Percentiles rank a stretch among this genome's conserved stretches.
phyloP scores from a whole-genome alignment of 2,329 filamentous ascomycete species.

The Trichoderma brevicompactum region DNA sequence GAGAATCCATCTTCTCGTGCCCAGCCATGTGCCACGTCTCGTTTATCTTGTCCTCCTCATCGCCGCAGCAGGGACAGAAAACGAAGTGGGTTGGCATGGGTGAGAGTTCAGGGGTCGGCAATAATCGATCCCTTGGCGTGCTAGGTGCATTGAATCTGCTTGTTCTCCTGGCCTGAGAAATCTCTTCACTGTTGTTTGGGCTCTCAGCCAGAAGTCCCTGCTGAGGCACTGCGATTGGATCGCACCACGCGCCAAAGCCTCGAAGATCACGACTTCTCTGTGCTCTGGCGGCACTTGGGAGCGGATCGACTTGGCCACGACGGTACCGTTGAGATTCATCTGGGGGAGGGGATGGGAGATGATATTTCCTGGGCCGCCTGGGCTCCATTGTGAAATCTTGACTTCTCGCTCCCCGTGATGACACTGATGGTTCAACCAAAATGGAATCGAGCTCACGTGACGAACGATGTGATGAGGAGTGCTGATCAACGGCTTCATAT shows the following conservation, averaged over 20 bases:
- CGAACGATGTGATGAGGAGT: conserved; percentile 14
- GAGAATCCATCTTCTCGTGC: conserved; percentile 28
- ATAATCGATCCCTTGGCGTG: conserved; percentile 24
- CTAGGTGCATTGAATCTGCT: conserved; percentile 10
- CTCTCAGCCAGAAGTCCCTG: neutral
- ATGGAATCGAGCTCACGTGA: conserved; percentile 26
- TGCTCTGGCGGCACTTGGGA: neutral
- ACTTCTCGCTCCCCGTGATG: neutral
- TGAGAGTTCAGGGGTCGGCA: conserved; percentile 26
- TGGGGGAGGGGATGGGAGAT: conserved; percentile 23
- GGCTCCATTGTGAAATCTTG: conserved; percentile 1
- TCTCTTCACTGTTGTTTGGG: neutral
- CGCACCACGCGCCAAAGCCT: conserved; percentile 29
- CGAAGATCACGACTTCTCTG: conserved; percentile 13
- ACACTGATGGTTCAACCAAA: conserved; percentile 11
- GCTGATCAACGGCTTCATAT: conserved; percentile 8
- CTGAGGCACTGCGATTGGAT: conserved; percentile 6
- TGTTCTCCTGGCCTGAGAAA: neutral
- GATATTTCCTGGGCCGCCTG: neutral
- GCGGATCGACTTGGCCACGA: neutral
- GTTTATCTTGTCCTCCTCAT: conserved; percentile 27
- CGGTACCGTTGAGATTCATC: conserved; percentile 10
- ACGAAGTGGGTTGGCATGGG: conserved; percentile 26
- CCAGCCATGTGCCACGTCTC: conserved; percentile 28
- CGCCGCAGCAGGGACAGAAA: conserved; percentile 28